Base-by-base conservation (phyloP, 495 filamentous ascomycete species). In the Evernia prunastri region DNA sequence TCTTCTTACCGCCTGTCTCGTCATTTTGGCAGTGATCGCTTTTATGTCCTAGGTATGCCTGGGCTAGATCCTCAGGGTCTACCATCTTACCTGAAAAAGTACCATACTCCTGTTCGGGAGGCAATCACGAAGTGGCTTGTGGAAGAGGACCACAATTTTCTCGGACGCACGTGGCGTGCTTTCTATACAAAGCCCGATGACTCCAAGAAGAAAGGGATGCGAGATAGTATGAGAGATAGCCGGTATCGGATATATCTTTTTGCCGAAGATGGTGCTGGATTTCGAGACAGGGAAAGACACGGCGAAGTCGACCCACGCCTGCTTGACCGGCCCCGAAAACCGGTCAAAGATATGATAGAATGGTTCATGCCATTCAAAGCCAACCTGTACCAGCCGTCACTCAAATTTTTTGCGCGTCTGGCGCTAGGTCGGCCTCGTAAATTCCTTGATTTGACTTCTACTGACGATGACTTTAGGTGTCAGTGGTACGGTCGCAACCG, bases 371-470 rank as follows among this genome's bases (percentile, higher is more conserved):
- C 78, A 0, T 63, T 59, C 0, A 61, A 69, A 1, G 47, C 68
- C 8, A 85, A 86, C 67, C 39, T 31, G 11, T 35, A 72, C 8
- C 77, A 82, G 66, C 73, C 64, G 9, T 79, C 77, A 57, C 78
- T 79, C 61, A 86, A 86, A 51, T 68, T 84, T 5, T 86, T 84
- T 68, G 72, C 79, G 31, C 74, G 84, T 12, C 67, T 82, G 18
- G 71, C 70, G 10, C 63, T 82, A 23, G 77, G 77, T 2, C 62
- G 74, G 20, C 78, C 73, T 4, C 15, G 35, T 3, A 3, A 23
- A 45, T 12, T 33, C 49, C 20, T 20, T 4, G 37, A 3, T 49
- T 2, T 31, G 18, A 45, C 36, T 27, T 25, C 20, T 27, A 40
- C 43, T 61, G 51, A 64, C 15, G 20, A 53, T 17, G 4, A 20